Evolutionary conservation across 108 stramenopile species (phyloP).

Genomic region (Conticribra weissflogii): DNA sequence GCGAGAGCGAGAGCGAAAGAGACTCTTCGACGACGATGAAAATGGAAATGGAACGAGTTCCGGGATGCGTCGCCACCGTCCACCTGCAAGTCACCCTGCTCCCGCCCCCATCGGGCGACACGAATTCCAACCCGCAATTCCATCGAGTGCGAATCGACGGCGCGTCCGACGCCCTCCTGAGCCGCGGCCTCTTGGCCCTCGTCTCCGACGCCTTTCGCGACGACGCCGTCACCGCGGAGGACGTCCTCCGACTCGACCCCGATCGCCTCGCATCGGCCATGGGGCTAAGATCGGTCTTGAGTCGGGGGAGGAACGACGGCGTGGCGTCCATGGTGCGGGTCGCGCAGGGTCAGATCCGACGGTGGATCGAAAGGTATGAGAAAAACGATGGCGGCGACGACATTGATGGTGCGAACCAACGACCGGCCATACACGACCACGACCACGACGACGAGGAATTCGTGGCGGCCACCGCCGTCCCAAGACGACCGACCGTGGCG

Average conservation of each 20-base stretch:
- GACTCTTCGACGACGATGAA: too few relatives aligned
- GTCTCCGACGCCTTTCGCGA: conserved; percentile 37
- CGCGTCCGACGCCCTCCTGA: conserved; percentile 74
- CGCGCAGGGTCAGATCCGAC: conserved; percentile 63
- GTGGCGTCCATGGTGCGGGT: conserved; percentile 74
- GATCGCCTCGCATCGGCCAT: conserved; percentile 53
- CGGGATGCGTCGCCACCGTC: conserved; percentile 82
- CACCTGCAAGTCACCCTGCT: conserved; percentile 52
- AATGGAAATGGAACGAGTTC: conserved; percentile 64
- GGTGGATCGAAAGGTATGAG: not conserved
- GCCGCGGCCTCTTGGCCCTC: conserved; percentile 69
- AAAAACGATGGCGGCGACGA: not conserved
- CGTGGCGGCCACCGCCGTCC: too few relatives aligned
- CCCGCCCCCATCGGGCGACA: not conserved
- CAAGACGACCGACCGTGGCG: conserved; percentile 68
- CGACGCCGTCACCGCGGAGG: conserved; percentile 28
- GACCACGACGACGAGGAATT: too few relatives aligned
- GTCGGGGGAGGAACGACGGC: conserved; percentile 84
- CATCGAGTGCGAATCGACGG: conserved; percentile 56
- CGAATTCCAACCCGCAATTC: not conserved
- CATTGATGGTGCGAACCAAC: not conserved
- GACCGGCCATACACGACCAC: too few relatives aligned
- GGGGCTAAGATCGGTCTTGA: conserved; percentile 59
- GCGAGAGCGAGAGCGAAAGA: too few relatives aligned
- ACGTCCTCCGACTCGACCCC: conserved; percentile 61